Percentiles rank a stretch among this genome's conserved stretches.
Conservation (phyloP, 2,329 filamentous ascomycete species). For the Tolypocladium endophyticum region DNA sequence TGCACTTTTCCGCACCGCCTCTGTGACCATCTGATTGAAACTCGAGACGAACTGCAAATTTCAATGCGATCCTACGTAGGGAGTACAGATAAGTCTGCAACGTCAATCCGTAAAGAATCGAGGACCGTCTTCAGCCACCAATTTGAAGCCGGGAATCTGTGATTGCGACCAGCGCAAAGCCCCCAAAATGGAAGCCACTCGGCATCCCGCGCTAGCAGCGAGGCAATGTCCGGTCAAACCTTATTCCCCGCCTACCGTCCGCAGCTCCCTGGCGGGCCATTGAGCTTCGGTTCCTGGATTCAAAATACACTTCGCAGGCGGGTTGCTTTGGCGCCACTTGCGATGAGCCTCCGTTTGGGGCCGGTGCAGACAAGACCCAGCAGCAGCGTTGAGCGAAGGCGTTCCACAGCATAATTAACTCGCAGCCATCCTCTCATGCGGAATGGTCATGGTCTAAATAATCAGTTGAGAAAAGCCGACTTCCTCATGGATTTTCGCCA, state of each 20-base stretch:
- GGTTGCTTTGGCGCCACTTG: too few relatives aligned
- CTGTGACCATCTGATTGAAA: not conserved
- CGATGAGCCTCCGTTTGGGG: too few relatives aligned
- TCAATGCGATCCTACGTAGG: not conserved
- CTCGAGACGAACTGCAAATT: not conserved
- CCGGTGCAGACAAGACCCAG: too few relatives aligned
- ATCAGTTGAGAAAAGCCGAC: too few relatives aligned
- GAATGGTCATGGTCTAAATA: too few relatives aligned
- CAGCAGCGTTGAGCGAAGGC: too few relatives aligned
- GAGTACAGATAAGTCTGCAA: too few relatives aligned
- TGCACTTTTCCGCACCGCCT: not conserved
- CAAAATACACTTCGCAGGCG: not conserved
- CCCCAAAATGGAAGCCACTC: not conserved
- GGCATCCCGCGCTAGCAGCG: not conserved
- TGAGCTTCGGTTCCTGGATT: not conserved
- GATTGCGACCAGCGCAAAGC: not conserved
- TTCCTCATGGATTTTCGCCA: too few relatives aligned
- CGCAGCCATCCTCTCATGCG: too few relatives aligned
- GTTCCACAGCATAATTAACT: too few relatives aligned
- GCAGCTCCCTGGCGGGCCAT: not conserved
- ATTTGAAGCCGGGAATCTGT: not conserved
- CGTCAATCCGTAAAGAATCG: too few relatives aligned
- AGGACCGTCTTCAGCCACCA: too few relatives aligned
- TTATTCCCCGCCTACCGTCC: not conserved
- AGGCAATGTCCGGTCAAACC: not conserved